A percentile compares a stretch with the other conserved stretches of the same genome.
These are phyloP conservation scores for Calocera viscosa DNA, from an alignment of 768 basidiomycete species.

Conservation along the genomic window DNA sequence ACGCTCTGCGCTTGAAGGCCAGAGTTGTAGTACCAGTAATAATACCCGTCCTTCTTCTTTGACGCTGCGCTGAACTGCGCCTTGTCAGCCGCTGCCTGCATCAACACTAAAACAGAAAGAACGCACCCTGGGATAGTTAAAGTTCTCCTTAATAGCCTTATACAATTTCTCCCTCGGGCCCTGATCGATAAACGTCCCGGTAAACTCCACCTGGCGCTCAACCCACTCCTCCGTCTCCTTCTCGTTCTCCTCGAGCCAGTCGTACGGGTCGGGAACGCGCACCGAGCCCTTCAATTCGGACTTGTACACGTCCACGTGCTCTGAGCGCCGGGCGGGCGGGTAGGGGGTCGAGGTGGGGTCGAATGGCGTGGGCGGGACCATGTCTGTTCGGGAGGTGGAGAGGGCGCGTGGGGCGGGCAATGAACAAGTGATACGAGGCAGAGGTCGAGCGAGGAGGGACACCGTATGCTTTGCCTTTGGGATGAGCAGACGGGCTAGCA, in stretches of 20 bases:
- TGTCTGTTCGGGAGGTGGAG: neutral
- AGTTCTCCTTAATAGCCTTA: constrained; percentile 11
- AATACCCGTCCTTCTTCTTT: constrained; percentile 51
- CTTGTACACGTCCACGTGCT: constrained; percentile 57
- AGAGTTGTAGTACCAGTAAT: constrained; percentile 74
- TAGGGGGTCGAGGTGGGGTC: constrained; percentile 38
- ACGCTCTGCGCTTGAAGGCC: constrained; percentile 58
- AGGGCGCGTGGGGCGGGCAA: neutral
- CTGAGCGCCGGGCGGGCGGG: constrained; percentile 50
- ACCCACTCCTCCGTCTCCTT: constrained; percentile 45
- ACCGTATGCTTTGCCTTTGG: neutral
- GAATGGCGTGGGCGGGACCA: constrained; percentile 39
- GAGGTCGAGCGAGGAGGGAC: neutral
- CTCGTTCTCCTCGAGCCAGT: constrained; percentile 56
- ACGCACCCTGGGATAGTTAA: neutral
- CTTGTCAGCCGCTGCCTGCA: too few species aligned
- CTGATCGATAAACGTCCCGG: neutral
- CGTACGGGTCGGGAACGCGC: constrained; percentile 54
- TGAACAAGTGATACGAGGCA: neutral
- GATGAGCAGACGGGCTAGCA: neutral
- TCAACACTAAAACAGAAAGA: constrained; percentile 9
- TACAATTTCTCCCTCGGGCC: neutral
- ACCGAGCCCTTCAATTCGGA: constrained; percentile 51
- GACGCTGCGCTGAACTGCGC: constrained; percentile 58
- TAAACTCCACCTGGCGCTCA: constrained; percentile 17